A percentile compares a stretch with the other conserved stretches of the same genome.
Evolutionary conservation across 2,329 filamentous ascomycete species (phyloP).

Genomic region (Hypoxylon sp.): DNA sequence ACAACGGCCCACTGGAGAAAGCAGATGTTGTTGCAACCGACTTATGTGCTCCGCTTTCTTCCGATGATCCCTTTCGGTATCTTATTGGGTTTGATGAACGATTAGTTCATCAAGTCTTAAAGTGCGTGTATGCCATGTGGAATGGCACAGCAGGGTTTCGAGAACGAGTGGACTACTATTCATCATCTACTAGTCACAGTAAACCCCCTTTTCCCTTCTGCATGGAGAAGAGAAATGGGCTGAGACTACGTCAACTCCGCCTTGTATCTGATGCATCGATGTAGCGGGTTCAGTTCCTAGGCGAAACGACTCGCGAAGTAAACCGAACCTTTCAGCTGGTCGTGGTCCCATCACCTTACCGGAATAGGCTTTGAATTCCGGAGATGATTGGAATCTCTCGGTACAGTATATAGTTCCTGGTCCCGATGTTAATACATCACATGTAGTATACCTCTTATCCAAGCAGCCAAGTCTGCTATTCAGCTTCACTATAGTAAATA

Average conservation of each 20-base stretch:
- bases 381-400: constrained; percentile 25
- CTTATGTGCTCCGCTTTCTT: constrained; percentile 40
- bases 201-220: not conserved
- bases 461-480: constrained; percentile 4
- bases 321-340: constrained; percentile 11
- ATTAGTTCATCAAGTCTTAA: constrained; percentile 3
- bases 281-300: constrained; percentile 8
- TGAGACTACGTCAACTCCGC: constrained; percentile 8
- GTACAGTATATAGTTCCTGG: constrained; percentile 33
- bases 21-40: constrained; percentile 5
- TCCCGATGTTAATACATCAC: constrained; percentile 31
- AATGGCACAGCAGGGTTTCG: constrained; percentile 7
- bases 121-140: constrained; percentile 29
- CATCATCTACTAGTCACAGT: constrained; percentile 2
- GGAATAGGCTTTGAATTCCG: constrained; percentile 15
- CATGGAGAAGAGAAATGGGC: not conserved
- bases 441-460: constrained; percentile 20
- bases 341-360: not conserved
- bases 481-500: constrained; percentile 19
- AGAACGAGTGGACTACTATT: constrained; percentile 17
- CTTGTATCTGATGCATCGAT: constrained; percentile 7
- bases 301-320: constrained; percentile 13
- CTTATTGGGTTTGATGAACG: constrained; percentile 17
- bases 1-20: constrained; percentile 12
- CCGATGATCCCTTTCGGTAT: constrained; percentile 37